Evolutionary conservation across 495 filamentous ascomycete species (phyloP), one percentile per base, ranked within the genome.

Genomic region (Hyaloscypha variabilis): DNA sequence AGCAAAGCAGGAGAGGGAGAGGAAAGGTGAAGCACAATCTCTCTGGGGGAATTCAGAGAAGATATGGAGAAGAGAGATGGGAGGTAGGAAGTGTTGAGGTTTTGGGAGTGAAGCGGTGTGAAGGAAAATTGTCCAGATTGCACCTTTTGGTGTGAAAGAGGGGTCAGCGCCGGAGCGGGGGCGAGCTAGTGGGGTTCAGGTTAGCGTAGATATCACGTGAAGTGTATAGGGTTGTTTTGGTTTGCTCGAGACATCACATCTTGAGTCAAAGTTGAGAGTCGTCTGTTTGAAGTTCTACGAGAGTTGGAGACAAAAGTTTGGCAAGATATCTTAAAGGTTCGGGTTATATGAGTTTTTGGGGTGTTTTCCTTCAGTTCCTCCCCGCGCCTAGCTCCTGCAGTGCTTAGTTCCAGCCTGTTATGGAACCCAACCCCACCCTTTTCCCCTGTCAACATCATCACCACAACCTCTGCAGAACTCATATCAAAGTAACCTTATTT

Each of bases 1-100:
- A 21, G 19, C 26, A 13, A 29, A 13, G 29, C 0, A 8, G 29
- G 29, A 58, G 29, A 8, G n/a, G 29, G 10, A 30, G 19, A 21
- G 29, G 54, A 58, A 34, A 11, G 21, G 14, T 30, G 13, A 34
- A 58, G 29, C 6, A 29, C 8, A 54, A 24, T 29, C n/a, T 28
- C 54, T 34, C 29, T 31, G 54, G 34, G 19, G 54, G 10, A 58
- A 8, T 58, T 19, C 11, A 34, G 3, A 58, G 54, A 34, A 34
- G 54, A 58, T 58, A 11, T 29, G 29, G 29, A 28, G 54, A 31
- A 58, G 54, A 58, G 39, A 46, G 39, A 19, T 30, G 54, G n/a
- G n/a, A n/a, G n/a, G n/a, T n/a, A 58, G 13, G 25, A 28, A n/a
- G 23, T 58, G 54, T 58, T 58, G 54, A 58, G 54, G 26, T n/a